Base-by-base conservation (phyloP, 495 filamentous ascomycete species). In the Lindgomyces ingoldianus region DNA sequence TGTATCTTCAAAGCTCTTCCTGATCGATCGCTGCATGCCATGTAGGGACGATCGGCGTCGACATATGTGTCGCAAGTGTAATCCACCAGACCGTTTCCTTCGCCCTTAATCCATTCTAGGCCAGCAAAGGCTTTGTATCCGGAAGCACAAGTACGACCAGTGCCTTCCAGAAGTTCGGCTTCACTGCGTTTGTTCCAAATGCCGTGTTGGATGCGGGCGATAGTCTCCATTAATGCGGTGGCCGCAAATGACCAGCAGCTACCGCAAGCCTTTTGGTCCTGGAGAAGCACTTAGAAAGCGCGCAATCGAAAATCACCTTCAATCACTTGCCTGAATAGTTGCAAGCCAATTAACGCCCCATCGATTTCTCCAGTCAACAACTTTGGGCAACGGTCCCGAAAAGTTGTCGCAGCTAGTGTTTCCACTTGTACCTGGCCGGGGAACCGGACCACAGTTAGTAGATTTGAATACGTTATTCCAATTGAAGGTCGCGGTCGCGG, bases 201-300 rank as follows among this genome's bases (percentile, higher is more conserved):
- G 19, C 50, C 50, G 27, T 54, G 50, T 24, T 54, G 50, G 12
- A 54, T 54, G 50, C 50, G 50, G 19, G 22, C 19, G 14, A 54
- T 54, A 25, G 50, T 14, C 27, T 54, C 50, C 6, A 54, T 14
- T 19, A 54, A 24, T 4, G 50, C 50, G 4, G 50, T 54, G 19
- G 50, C 29, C 29, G 50, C 50, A 19, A 30, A 24, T 25, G 25
- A 10, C 50, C 19, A 24, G 50, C 50, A 54, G 50, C 21, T 19
- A 24, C 21, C n/a, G 36, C 36, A 41, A 9, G 8, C 36, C n/a
- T n/a, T n/a, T 9, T 9, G 36, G n/a, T 41, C 36, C 36, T 41
- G 8, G 36, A 41, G n/a, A n/a, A n/a, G n/a, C n/a, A 9, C n/a
- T 41, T 9, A 41, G 8, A 9, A 41, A n/a, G n/a, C 36, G n/a